Conservation (phyloP, 208 protist species). For the Acanthamoeba sp. region DNA sequence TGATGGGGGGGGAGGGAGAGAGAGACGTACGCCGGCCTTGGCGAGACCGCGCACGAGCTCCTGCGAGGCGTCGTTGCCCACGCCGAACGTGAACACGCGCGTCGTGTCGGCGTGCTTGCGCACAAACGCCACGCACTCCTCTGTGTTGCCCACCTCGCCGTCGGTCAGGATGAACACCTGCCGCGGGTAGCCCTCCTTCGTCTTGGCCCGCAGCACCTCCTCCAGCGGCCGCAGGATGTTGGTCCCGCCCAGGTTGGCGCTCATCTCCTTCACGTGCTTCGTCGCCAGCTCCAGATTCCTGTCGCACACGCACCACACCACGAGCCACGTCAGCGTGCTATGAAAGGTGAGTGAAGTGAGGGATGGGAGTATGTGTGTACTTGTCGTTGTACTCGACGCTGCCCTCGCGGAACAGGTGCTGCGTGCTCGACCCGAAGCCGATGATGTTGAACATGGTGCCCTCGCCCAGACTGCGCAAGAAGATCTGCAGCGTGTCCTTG, state of each 20-base stretch:
- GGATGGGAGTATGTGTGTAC: too few relatives aligned
- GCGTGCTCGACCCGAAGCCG: slow-evolving; percentile 72
- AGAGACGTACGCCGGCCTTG: slow-evolving; percentile 24
- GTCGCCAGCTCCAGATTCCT: slow-evolving; percentile 50
- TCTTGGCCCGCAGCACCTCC: neutral
- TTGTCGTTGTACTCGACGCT: slow-evolving; percentile 76
- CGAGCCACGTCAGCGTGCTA: neutral
- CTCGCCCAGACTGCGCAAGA: slow-evolving; percentile 67
- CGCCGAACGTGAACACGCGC: slow-evolving; percentile 77
- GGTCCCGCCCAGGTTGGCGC: slow-evolving; percentile 66
- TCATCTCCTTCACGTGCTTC: slow-evolving; percentile 16
- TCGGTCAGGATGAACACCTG: slow-evolving; percentile 78
- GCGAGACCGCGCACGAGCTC: slow-evolving; percentile 69
- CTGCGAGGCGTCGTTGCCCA: slow-evolving; percentile 71
- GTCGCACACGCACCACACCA: neutral
- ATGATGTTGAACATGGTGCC: slow-evolving; percentile 80
- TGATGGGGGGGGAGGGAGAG: neutral
- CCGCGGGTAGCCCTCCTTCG: slow-evolving; percentile 69
- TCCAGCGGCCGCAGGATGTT: slow-evolving; percentile 66
- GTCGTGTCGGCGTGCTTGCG: slow-evolving; percentile 76
- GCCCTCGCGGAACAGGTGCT: slow-evolving; percentile 15
- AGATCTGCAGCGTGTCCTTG: slow-evolving; percentile 76
- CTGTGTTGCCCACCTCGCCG: slow-evolving; percentile 54
- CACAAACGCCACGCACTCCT: slow-evolving; percentile 76
- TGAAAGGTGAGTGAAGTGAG: neutral